Percentiles rank a stretch among this genome's conserved stretches.
Evolutionary conservation across 2,329 filamentous ascomycete species (phyloP).

Genomic region (Cercospora sp.): DNA sequence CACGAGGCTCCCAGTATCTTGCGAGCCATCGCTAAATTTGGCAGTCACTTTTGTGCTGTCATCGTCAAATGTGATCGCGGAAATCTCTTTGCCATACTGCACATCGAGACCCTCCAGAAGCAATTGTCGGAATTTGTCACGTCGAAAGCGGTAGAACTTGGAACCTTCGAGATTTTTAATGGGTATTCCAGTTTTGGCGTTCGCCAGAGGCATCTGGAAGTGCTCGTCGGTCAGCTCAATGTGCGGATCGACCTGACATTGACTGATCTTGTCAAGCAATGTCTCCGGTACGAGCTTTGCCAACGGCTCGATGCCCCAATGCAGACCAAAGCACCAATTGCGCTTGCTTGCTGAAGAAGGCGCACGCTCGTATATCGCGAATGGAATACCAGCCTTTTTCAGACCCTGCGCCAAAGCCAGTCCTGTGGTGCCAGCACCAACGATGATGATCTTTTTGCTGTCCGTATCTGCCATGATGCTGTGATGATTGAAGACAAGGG

Average conservation of each 20-base stretch:
- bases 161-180: constrained; percentile 9
- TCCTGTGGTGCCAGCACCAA: constrained; percentile 33
- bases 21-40: constrained; percentile 22
- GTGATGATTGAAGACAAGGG: neutral
- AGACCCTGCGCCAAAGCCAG: constrained; percentile 33
- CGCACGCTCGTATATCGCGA: constrained; percentile 29
- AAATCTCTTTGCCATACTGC: constrained; percentile 21
- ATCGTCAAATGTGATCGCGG: constrained; percentile 7
- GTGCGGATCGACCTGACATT: constrained; percentile 14
- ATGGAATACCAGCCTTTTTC: constrained; percentile 27
- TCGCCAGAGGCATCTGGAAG: constrained; percentile 12
- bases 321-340: constrained; percentile 18
- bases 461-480: neutral
- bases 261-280: neutral
- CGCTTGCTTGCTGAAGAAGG: constrained; percentile 14
- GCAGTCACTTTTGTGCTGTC: constrained; percentile 22
- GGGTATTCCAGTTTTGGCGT: constrained; percentile 13
- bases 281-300: constrained; percentile 8
- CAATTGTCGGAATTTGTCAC: constrained; percentile 20
- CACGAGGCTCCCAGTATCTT: constrained; percentile 24
- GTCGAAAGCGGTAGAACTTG: constrained; percentile 15
- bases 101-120: constrained; percentile 19
- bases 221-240: neutral
- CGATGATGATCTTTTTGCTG: constrained; percentile 28
- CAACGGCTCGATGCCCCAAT: constrained; percentile 18